phyloP scores from a whole-genome alignment of 2,329 filamentous ascomycete genomes.

The Aureobasidium sp. region DNA sequence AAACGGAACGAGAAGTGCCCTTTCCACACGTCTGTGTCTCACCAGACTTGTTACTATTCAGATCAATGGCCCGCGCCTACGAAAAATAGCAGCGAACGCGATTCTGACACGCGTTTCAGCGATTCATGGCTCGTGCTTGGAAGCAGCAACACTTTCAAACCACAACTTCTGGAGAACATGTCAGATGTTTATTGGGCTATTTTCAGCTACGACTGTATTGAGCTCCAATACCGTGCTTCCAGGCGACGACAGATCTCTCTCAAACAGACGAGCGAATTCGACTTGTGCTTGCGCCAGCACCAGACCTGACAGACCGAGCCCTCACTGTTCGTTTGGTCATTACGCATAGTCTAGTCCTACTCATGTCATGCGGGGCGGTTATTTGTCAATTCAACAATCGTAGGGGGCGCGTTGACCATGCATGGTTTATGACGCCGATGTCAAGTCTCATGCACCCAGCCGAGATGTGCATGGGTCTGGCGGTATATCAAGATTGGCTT shows the following conservation, averaged over 20 bases:
- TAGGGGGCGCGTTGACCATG: not conserved
- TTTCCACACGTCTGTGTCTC: not conserved
- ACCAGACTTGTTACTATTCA: not conserved
- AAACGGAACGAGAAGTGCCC: not conserved
- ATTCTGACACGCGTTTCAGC: not conserved
- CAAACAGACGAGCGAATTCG: not conserved
- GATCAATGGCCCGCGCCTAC: not conserved
- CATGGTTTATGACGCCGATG: constrained; percentile 8
- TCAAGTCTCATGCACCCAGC: constrained; percentile 7
- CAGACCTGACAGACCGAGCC: not conserved
- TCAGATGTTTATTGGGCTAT: not conserved
- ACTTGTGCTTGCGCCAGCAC: not conserved
- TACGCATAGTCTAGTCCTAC: not conserved
- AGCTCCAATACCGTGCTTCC: not conserved
- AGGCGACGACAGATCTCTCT: not conserved
- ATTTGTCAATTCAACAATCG: not conserved
- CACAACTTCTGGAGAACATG: not conserved
- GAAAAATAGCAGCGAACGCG: not conserved
- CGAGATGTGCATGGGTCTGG: not conserved
- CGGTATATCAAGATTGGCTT: not conserved
- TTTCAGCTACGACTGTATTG: not conserved
- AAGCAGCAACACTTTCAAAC: not conserved
- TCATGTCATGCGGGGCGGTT: not conserved
- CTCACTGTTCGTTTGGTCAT: not conserved
- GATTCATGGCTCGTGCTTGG: not conserved